Evolutionary conservation across 1,284 basidiomycete species (phyloP).

Genomic region (Coniferiporia weirii): DNA sequence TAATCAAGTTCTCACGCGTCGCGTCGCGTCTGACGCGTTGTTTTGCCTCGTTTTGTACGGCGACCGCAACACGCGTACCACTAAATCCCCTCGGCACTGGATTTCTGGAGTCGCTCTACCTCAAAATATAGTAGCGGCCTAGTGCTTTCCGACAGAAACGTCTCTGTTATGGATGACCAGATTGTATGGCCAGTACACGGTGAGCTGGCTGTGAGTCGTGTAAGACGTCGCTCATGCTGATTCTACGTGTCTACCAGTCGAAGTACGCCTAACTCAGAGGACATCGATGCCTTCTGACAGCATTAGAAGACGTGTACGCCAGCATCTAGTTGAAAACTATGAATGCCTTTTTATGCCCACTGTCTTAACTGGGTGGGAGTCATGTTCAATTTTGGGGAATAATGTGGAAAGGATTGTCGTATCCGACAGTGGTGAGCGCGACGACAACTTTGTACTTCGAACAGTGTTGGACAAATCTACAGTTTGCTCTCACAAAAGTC

Average conservation of each 20-base stretch:
- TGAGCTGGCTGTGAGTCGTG: conserved; percentile 26
- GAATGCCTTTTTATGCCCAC: conserved; percentile 62
- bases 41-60: no score
- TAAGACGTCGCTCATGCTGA: conserved; percentile 5
- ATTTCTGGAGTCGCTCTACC: no score
- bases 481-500: conserved; percentile 24
- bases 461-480: conserved; percentile 29
- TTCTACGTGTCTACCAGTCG: conserved; percentile 47
- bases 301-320: conserved; percentile 56
- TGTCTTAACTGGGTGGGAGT: conserved; percentile 69
- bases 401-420: conserved; percentile 78
- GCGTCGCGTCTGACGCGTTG: neutral
- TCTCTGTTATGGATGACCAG: neutral
- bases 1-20: neutral
- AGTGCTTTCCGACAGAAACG: neutral
- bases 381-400: conserved; percentile 60
- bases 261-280: conserved; percentile 68
- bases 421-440: conserved; percentile 46
- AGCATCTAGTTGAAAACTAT: conserved; percentile 55
- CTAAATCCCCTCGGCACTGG: no score
- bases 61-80: no score
- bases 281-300: conserved; percentile 69
- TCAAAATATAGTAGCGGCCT: neutral
- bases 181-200: conserved; percentile 55
- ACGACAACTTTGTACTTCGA: neutral